phyloP scores from a whole-genome alignment of 768 basidiomycete genomes.

The Kwoniella dendrophila region DNA sequence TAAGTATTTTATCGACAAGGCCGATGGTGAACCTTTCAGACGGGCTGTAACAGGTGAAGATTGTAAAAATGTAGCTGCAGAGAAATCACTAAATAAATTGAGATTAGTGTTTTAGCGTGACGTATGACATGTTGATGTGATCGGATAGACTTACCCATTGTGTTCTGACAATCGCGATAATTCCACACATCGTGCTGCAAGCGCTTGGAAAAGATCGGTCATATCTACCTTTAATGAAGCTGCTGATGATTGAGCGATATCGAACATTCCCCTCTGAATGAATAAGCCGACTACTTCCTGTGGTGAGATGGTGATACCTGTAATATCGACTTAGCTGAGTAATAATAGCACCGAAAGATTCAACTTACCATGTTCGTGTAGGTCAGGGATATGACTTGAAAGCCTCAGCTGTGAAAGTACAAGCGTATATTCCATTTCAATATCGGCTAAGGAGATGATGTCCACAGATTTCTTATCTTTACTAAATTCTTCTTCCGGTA shows the following conservation, averaged over 20 bases:
- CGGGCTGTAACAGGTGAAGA: conserved; percentile 61
- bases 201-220: conserved; percentile 76
- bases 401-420: conserved; percentile 77
- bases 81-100: conserved; percentile 59
- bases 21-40: conserved; percentile 78
- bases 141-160: conserved; percentile 58
- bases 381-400: conserved; percentile 66
- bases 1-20: conserved; percentile 85
- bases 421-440: conserved; percentile 62
- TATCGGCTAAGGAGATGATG: conserved; percentile 74
- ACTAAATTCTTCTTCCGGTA: conserved; percentile 72
- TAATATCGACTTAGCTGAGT: background rate
- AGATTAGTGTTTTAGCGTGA: background rate
- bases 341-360: background rate
- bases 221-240: conserved; percentile 78
- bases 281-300: conserved; percentile 73
- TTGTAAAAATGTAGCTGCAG: conserved; percentile 77
- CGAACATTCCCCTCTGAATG: conserved; percentile 76
- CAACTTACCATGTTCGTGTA: conserved; percentile 65
- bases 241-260: conserved; percentile 75
- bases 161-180: conserved; percentile 59
- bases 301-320: conserved; percentile 48
- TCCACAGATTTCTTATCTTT: conserved; percentile 71
- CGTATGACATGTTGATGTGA: background rate
- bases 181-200: conserved; percentile 77